Evolutionary conservation across 345 rosid species (phyloP).

Genomic region (Eucalyptus curtisii): DNA sequence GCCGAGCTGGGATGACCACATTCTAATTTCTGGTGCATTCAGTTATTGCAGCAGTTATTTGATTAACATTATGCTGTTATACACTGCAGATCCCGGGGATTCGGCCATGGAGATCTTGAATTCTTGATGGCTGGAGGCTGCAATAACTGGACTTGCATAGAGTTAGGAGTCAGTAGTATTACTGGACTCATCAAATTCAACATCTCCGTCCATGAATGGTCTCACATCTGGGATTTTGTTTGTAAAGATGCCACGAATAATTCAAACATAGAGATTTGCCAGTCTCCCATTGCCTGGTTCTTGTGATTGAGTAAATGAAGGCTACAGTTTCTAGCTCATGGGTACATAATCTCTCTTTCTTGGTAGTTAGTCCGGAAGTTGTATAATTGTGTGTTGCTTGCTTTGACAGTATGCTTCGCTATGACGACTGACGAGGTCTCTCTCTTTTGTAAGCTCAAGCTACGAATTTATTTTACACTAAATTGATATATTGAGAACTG

Average conservation of each 20-base stretch:
- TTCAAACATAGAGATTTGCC: not conserved
- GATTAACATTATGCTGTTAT: not conserved
- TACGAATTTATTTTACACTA: too few relatives aligned
- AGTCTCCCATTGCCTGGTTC: not conserved
- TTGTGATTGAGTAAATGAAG: not conserved
- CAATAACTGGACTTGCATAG: not conserved
- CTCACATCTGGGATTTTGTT: not conserved
- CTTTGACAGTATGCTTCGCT: not conserved
- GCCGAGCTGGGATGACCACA: not conserved
- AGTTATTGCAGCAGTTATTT: not conserved
- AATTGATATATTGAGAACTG: not conserved
- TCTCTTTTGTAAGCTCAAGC: too few relatives aligned
- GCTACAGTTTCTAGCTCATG: not conserved
- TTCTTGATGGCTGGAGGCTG: not conserved
- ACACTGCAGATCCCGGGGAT: not conserved
- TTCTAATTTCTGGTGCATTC: not conserved
- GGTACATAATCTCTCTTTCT: not conserved
- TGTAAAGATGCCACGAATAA: not conserved
- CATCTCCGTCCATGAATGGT: not conserved
- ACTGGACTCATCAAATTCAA: not conserved
- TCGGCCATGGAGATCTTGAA: not conserved
- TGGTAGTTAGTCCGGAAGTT: not conserved
- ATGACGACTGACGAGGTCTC: too few relatives aligned
- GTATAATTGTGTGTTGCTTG: not conserved
- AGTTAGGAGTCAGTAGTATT: not conserved